Evolutionary conservation across 768 basidiomycete genomes (phyloP), one percentile per base, ranked within the genome.

Genomic region (Auriscalpium vulgare): DNA sequence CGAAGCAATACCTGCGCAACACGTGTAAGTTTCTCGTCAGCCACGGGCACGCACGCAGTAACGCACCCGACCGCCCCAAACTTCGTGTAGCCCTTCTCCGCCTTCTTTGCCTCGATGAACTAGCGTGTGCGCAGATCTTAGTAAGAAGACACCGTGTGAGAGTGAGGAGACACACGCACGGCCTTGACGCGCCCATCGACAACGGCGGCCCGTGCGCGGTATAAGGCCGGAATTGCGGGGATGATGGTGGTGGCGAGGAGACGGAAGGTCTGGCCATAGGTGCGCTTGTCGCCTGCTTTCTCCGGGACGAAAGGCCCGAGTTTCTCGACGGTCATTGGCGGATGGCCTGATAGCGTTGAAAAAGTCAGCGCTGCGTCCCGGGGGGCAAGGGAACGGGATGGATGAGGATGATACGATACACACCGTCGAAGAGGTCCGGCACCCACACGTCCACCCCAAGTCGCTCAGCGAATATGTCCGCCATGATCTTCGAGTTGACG

Each of bases 391-490:
- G 10, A 13, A 44, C 8, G 14, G 21, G 16, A 5, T 4, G 1
- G 23, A 19, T 13, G 5, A 14, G 38, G 29, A 11, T 17, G 23
- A 7, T 7, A 38, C 47, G n/a, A 52, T 29, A 63, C 70, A 47
- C 53, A 79, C 83, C 84, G 57, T 72, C 65, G 60, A 84, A 85
- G 50, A 81, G 66, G 67, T 86, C 82, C 8, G 83, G 84, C 16
- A 82, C 72, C 78, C 80, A 85, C n/a, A 84, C 82, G 60, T 85
- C 84, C 58, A 82, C 80, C 14, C 71, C 67, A 29, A 84, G 62
- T 13, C 67, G 61, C 55, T 74, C 68, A 8, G 82, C 74, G 19
- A 83, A 63, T 23, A 71, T 68, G 66, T 85, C 83, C 2, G 83
- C 82, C 6, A 84, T 69, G 56, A 87, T 72, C 61, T 80, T 82